Conservation (phyloP, 2,329 filamentous ascomycete species). For the Aulographum hederae region DNA sequence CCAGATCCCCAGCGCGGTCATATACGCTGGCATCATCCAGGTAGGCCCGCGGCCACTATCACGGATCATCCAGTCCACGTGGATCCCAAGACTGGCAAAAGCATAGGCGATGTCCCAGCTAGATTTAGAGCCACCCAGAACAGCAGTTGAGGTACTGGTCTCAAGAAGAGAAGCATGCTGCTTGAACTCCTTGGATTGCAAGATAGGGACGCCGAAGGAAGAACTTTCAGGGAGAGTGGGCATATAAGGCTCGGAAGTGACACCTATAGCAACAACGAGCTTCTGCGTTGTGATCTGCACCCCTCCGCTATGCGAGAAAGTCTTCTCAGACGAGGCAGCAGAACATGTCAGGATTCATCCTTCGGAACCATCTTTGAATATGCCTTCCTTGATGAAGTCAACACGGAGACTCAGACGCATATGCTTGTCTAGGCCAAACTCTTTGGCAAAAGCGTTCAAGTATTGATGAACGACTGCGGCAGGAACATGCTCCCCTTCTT, state of each 20-base stretch:
- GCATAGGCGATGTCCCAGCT: constrained; percentile 44
- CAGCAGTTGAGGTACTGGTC: constrained; percentile 24
- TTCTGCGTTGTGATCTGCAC: too few species aligned
- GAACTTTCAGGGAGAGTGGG: constrained; percentile 32
- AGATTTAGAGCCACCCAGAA: constrained; percentile 45
- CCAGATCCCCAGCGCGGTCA: constrained; percentile 49
- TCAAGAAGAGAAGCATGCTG: constrained; percentile 17
- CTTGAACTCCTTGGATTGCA: constrained; percentile 38
- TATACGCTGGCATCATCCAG: constrained; percentile 41
- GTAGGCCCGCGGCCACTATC: constrained; percentile 39
- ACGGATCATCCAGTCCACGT: constrained; percentile 40
- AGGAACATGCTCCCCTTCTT: constrained; percentile 38
- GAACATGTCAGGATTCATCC: not conserved
- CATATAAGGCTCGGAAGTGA: constrained; percentile 38
- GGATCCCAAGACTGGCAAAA: constrained; percentile 13
- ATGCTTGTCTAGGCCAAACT: constrained; percentile 29
- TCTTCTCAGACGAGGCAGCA: constrained; percentile 21
- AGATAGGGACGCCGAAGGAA: constrained; percentile 32
- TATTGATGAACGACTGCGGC: constrained; percentile 38
- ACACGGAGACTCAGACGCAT: constrained; percentile 35
- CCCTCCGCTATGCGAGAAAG: too few species aligned
- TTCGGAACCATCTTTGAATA: constrained; percentile 12
- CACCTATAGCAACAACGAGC: constrained; percentile 44
- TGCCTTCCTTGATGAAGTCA: constrained; percentile 24
- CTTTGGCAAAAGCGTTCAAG: constrained; percentile 33